Base-by-base conservation (phyloP, 805 yeast genomes). In the Dipodascus geniculatus region DNA sequence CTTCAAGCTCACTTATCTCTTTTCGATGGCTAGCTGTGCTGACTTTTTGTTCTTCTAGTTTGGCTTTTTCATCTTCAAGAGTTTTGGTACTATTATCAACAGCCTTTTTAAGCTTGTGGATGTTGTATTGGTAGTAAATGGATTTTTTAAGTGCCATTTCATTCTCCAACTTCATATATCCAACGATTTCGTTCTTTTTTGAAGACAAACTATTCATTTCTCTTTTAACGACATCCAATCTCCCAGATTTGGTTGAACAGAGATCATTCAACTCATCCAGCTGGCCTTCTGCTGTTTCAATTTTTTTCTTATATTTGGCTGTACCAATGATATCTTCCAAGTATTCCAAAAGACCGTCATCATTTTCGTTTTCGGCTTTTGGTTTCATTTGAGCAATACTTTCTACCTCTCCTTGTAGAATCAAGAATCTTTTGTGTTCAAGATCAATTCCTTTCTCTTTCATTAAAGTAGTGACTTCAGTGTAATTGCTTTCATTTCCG, bases 301-400 rank as follows among this genome's bases (percentile, higher is more conserved):
- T 90, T 44, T 80, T 69, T 23, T 75, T 73, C 66, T 93, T 90
- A 65, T 90, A 95, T 50, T 77, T 75, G 1, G 96, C 75, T 0
- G 99, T 95, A 2, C 99, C 99, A 53, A 95, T 93, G 50, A 93
- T 91, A 71, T 95, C 99, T 65, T 93, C 99, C 56, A 93, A 70
- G 65, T 93, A 93, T 64, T 95, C 99, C 42, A 93, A 70, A 23
- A 93, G 72, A 0, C 99, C 99, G 65, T 93, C 98, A 61, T 91
- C 98, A 58, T 81, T 81, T 52, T 87, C 96, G 51, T 75, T 79
- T 63, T 93, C 97, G 0, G 97, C 98, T 64, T 91, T 93, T 9
- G 99, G 86, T 65, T 91, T 91, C 99, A 93, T 95, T 66, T 93
- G 97, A 0, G 99, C 97, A 63, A 93, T 93, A 59, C 90, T 84